phyloP scores from a whole-genome alignment of 768 basidiomycete species.

The Cytidiella melzeri region DNA sequence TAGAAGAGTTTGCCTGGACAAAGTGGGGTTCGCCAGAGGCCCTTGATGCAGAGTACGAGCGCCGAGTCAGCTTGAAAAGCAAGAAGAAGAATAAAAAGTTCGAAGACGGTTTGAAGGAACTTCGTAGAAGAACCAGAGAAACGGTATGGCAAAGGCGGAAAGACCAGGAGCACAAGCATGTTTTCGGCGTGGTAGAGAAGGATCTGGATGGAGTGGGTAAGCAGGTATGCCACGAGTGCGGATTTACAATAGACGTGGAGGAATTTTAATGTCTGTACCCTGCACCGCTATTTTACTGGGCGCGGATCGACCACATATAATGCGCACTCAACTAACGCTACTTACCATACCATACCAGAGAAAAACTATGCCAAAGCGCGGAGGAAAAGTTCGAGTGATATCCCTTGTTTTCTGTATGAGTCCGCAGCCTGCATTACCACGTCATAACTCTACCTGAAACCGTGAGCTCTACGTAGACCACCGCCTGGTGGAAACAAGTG shows the following conservation, averaged over 20 bases:
- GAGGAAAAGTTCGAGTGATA: too few species aligned
- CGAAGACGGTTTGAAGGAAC: conserved; percentile 79
- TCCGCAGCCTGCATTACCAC: too few species aligned
- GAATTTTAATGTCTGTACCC: conserved; percentile 64
- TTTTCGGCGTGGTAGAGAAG: conserved; percentile 55
- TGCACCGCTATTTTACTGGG: too few species aligned
- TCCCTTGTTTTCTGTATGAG: too few species aligned
- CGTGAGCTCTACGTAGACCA: too few species aligned
- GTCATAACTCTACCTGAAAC: too few species aligned
- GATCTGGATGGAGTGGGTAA: conserved; percentile 48
- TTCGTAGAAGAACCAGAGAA: conserved; percentile 80
- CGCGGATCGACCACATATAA: too few species aligned
- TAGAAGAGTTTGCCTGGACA: conserved; percentile 94
- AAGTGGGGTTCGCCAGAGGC: conserved; percentile 97
- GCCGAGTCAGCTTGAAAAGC: conserved; percentile 73
- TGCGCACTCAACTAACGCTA: too few species aligned
- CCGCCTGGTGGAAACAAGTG: too few species aligned
- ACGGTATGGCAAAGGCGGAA: conserved; percentile 84
- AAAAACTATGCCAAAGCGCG: too few species aligned
- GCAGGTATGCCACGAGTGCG: conserved; percentile 85
- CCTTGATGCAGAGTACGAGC: conserved; percentile 82
- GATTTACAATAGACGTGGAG: conserved; percentile 88
- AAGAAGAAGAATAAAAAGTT: conserved; percentile 93
- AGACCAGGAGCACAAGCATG: conserved; percentile 85
- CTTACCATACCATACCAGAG: too few species aligned